Evolutionary conservation across 164 flowering plant species (phyloP).

Genomic region (Amborella trichopoda): DNA sequence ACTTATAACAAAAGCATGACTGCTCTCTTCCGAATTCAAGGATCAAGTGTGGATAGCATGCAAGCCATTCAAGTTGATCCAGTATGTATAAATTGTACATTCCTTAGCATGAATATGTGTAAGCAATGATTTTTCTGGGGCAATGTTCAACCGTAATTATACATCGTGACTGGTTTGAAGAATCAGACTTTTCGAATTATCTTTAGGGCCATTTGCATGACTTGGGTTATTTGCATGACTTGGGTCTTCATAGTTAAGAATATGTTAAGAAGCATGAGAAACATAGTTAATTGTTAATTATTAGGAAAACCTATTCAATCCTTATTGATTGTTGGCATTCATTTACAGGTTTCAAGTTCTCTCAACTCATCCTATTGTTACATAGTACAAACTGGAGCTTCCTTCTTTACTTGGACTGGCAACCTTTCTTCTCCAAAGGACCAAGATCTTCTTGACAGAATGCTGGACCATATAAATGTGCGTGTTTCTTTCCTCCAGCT

Average conservation of each 20-base stretch:
- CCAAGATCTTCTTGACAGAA: slow-evolving; percentile 50
- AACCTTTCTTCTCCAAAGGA: slow-evolving; percentile 40
- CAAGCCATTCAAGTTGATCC: slow-evolving; percentile 66
- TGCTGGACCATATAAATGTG: slow-evolving; percentile 44
- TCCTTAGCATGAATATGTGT: no score
- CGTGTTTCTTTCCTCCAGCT: slow-evolving; percentile 8
- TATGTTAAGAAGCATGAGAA: no score
- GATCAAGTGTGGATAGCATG: slow-evolving; percentile 36
- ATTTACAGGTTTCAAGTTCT: slow-evolving; percentile 49
- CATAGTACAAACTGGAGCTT: slow-evolving; percentile 43
- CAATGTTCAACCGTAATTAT: no score
- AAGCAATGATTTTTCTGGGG: no score
- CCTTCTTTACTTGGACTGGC: slow-evolving; percentile 57
- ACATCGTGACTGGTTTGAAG: no score
- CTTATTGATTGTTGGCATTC: no score
- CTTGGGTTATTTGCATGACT: no score
- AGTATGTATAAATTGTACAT: slow-evolving; percentile 19
- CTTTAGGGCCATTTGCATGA: no score
- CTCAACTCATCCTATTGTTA: slow-evolving; percentile 72
- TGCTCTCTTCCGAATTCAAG: slow-evolving; percentile 61
- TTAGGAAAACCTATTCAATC: no score
- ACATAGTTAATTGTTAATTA: no score
- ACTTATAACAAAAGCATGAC: slow-evolving; percentile 25
- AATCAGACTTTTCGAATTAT: no score
- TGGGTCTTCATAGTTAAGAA: no score